Conservation (phyloP, 768 basidiomycete genomes). For the Agrocybe praecox region DNA sequence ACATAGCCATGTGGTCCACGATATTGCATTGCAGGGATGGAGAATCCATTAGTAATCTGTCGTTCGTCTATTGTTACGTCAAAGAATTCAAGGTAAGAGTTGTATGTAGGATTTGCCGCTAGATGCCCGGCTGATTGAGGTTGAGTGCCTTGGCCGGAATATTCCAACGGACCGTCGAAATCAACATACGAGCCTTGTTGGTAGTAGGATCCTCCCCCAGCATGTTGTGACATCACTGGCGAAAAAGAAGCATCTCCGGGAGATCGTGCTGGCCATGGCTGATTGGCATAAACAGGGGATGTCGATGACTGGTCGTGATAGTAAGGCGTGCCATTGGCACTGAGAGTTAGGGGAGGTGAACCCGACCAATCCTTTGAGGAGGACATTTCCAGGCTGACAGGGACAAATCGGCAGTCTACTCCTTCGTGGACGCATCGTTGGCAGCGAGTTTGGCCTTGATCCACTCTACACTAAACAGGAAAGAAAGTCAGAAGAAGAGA, state of each 20-base stretch:
- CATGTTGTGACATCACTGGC: too few species aligned
- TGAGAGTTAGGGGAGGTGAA: background rate
- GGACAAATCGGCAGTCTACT: conserved; percentile 4
- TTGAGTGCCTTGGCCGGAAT: background rate
- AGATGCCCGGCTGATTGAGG: background rate
- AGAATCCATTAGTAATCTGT: background rate
- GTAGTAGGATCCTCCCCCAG: too few species aligned
- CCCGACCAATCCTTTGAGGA: background rate
- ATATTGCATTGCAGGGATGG: conserved; percentile 5
- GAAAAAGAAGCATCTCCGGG: too few species aligned
- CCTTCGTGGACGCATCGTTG: conserved; percentile 3
- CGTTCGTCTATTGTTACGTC: background rate
- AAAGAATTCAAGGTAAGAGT: background rate
- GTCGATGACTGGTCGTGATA: background rate
- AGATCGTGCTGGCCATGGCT: too few species aligned
- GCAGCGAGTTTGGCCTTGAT: background rate
- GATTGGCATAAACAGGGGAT: background rate
- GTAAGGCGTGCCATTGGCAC: background rate
- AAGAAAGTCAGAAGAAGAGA: background rate
- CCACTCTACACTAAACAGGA: conserved; percentile 10
- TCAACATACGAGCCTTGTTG: too few species aligned
- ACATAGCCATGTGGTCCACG: background rate
- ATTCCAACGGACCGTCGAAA: background rate
- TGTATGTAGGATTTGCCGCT: background rate
- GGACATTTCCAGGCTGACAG: background rate